Evolutionary conservation across 139 green algal genomes (phyloP).

Genomic region (Haematococcus lacustris): DNA sequence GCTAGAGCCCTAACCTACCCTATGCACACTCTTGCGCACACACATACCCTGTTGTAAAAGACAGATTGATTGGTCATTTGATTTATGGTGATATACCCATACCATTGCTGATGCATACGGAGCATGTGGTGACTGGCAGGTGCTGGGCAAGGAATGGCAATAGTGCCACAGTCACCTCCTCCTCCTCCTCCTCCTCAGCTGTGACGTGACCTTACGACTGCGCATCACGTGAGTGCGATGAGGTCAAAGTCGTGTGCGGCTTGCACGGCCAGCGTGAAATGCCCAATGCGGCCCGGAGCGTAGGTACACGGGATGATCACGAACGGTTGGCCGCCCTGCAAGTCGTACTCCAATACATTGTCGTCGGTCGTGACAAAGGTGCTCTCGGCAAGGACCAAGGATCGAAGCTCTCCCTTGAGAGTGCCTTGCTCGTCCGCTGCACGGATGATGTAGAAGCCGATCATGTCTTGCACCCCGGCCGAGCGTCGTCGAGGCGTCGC

Average conservation of each 20-base stretch:
- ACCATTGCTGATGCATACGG: too few species aligned
- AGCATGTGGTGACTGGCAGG: too few species aligned
- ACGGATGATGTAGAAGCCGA: slow-evolving; percentile 47
- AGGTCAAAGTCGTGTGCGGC: slow-evolving; percentile 17
- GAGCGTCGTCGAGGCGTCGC: not conserved
- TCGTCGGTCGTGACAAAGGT: slow-evolving; percentile 29
- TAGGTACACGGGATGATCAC: slow-evolving; percentile 53
- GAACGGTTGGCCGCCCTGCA: slow-evolving; percentile 27
- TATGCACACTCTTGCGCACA: too few species aligned
- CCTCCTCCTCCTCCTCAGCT: too few species aligned
- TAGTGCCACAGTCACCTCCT: too few species aligned
- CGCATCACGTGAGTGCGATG: too few species aligned
- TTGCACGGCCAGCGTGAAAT: slow-evolving; percentile 14
- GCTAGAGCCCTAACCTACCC: too few species aligned
- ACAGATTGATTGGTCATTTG: too few species aligned
- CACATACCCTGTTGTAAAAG: too few species aligned
- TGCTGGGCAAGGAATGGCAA: too few species aligned
- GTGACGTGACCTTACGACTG: too few species aligned
- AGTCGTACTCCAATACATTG: slow-evolving; percentile 24
- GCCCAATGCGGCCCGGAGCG: slow-evolving; percentile 20
- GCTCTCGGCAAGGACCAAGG: slow-evolving; percentile 31
- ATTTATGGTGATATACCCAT: too few species aligned
- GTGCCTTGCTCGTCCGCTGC: slow-evolving; percentile 21
- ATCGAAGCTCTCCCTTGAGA: slow-evolving; percentile 31
- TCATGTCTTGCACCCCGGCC: slow-evolving; percentile 38